Evolutionary conservation across 164 flowering plant genomes (phyloP).

Genomic region (grape (Vitis vinifera)): ASM3070453v1 NC_081817.1:7090001-7090500

Average conservation of each 20-base stretch:
- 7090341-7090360: constrained; percentile 26
- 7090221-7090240: too few species aligned
- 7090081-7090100: constrained; percentile 59
- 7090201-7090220: background rate
- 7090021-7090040: constrained; percentile 62
- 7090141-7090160: constrained; percentile 52
- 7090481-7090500: background rate
- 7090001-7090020: constrained; percentile 44
- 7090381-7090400: constrained; percentile 23
- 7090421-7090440: constrained; percentile 15
- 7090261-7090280: too few species aligned
- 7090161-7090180: constrained; percentile 64
- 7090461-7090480: background rate
- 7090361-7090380: constrained; percentile 65
- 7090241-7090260: too few species aligned
- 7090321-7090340: constrained; percentile 36
- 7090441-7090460: constrained; percentile 4
- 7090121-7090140: constrained; percentile 63
- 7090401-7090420: background rate
- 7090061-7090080: constrained; percentile 54
- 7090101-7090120: constrained; percentile 77
- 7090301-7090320: constrained; percentile 50
- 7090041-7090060: constrained; percentile 78
- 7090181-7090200: constrained; percentile 63
- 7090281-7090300: too few species aligned